Percentiles rank a stretch among this genome's conserved stretches.
Evolutionary conservation across 805 yeast species (phyloP).

Genomic region (Scheffersomyces stipitis): DNA sequence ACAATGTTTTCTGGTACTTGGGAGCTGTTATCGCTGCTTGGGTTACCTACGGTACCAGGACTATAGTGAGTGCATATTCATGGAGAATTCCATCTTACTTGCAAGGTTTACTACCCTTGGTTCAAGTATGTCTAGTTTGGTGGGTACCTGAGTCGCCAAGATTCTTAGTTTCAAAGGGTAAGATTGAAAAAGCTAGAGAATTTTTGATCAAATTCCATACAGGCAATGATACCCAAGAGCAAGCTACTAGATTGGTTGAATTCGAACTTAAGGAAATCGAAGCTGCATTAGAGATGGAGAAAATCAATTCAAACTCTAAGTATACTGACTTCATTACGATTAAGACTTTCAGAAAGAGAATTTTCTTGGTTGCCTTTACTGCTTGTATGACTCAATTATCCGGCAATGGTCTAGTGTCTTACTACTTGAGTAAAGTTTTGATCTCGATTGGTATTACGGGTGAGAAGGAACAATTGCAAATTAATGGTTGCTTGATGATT

Average conservation of each 20-base stretch:
- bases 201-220: slow-evolving; percentile 40
- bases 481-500: slow-evolving; percentile 52
- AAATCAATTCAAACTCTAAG: slow-evolving; percentile 25
- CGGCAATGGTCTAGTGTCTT: slow-evolving; percentile 55
- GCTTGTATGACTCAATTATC: slow-evolving; percentile 45
- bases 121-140: slow-evolving; percentile 37
- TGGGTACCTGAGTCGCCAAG: slow-evolving; percentile 43
- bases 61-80: slow-evolving; percentile 30
- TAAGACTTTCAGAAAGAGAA: slow-evolving; percentile 42
- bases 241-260: slow-evolving; percentile 15
- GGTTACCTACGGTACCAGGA: slow-evolving; percentile 49
- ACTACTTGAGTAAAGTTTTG: slow-evolving; percentile 51
- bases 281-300: slow-evolving; percentile 38
- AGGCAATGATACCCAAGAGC: slow-evolving; percentile 31
- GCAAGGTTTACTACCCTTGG: slow-evolving; percentile 48
- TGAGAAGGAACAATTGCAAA: slow-evolving; percentile 43
- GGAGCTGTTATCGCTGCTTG: slow-evolving; percentile 57
- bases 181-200: slow-evolving; percentile 23
- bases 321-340: slow-evolving; percentile 40
- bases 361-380: slow-evolving; percentile 30
- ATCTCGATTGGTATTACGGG: slow-evolving; percentile 53
- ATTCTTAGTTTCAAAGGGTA: slow-evolving; percentile 22
- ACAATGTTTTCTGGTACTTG: slow-evolving; percentile 48
- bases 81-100: slow-evolving; percentile 58
- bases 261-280: slow-evolving; percentile 24